phyloP scores from a whole-genome alignment of 805 yeast species.

The Yarrowia porcina region DNA sequence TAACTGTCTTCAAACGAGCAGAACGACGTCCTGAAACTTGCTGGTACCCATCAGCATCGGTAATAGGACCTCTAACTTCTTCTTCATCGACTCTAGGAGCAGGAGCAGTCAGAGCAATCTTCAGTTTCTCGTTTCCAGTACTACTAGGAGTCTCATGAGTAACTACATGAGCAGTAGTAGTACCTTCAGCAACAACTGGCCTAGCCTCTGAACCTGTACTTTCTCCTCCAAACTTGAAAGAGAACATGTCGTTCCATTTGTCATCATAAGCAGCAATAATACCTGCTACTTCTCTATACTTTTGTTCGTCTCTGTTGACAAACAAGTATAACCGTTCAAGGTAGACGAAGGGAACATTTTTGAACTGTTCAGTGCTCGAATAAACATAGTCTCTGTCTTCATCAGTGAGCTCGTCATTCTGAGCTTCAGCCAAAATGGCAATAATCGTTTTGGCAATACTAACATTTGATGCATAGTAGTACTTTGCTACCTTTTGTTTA shows the following conservation, averaged over 20 bases:
- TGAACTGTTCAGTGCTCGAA: not conserved
- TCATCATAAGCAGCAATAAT: constrained; percentile 1
- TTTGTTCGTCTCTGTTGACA: not conserved
- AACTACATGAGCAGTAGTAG: not conserved
- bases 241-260: constrained; percentile 14
- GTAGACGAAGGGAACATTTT: not conserved
- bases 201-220: not conserved
- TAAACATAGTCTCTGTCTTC: constrained; percentile 1
- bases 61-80: not conserved
- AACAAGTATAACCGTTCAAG: not conserved
- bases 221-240: not conserved
- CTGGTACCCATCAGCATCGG: not conserved
- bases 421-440: not conserved
- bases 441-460: constrained; percentile 5
- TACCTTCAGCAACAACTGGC: too few relatives aligned
- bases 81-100: not conserved
- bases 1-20: constrained; percentile 4
- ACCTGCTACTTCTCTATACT: not conserved
- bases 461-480: constrained; percentile 13
- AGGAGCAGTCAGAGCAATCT: constrained; percentile 1
- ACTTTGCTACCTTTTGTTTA: constrained; percentile 10
- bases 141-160: not conserved
- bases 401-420: not conserved
- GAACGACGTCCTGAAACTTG: not conserved
- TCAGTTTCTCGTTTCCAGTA: not conserved